These are phyloP conservation scores for Neurospora sublineolata DNA, from an alignment of 495 filamentous ascomycete genomes.

Conservation along the genomic window DNA sequence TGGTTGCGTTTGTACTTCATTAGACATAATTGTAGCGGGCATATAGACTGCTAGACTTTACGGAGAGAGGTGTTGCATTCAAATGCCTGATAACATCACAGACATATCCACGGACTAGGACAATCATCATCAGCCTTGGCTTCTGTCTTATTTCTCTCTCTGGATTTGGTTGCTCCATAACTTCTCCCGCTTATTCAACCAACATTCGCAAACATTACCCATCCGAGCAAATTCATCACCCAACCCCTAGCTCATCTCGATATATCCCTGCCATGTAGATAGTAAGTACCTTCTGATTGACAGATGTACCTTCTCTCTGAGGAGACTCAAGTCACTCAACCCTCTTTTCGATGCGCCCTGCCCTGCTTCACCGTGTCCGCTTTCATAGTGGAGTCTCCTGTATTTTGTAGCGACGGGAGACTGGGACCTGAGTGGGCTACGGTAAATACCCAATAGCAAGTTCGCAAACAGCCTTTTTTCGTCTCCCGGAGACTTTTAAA, in stretches of 20 bases:
- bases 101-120: neutral
- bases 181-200: neutral
- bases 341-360: neutral
- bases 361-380: neutral
- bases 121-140: neutral
- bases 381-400: neutral
- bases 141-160: neutral
- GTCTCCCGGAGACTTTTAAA: neutral
- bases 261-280: neutral
- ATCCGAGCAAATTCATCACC: neutral
- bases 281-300: neutral
- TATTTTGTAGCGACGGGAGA: neutral
- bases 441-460: neutral
- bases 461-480: neutral
- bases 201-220: neutral
- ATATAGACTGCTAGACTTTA: neutral
- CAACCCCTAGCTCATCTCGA: neutral
- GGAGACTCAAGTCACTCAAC: neutral
- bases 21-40: neutral
- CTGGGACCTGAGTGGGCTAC: neutral
- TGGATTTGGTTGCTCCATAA: neutral
- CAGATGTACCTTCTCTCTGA: neutral
- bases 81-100: neutral
- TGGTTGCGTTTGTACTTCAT: neutral
- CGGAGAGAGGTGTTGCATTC: neutral